Evolutionary conservation across 1,139 yeast genomes (phyloP).

Genomic region (Scheffersomyces cryptocercus): DNA sequence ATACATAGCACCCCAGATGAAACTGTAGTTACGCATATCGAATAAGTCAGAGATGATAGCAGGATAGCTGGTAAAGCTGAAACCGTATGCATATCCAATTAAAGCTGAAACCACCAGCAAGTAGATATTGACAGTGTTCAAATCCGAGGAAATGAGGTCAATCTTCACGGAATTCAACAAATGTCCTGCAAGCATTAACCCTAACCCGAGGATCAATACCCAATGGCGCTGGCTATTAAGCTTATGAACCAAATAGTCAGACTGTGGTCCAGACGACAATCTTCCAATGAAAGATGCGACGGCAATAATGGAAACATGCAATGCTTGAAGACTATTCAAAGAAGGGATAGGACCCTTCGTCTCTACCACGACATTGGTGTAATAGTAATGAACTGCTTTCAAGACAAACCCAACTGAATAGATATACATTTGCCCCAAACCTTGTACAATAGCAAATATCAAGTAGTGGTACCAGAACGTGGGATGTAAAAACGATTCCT

Average conservation of each 20-base stretch:
- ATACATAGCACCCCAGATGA: slow-evolving; percentile 77
- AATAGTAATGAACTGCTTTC: slow-evolving; percentile 45
- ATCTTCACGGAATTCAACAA: slow-evolving; percentile 36
- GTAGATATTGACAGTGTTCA: slow-evolving; percentile 35
- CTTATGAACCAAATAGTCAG: slow-evolving; percentile 58
- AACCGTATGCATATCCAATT: slow-evolving; percentile 79
- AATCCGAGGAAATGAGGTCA: slow-evolving; percentile 24
- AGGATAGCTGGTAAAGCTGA: slow-evolving; percentile 78
- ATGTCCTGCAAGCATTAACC: slow-evolving; percentile 41
- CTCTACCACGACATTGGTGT: slow-evolving; percentile 17
- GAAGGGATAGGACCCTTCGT: slow-evolving; percentile 9
- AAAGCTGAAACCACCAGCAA: slow-evolving; percentile 52
- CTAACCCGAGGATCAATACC: slow-evolving; percentile 58
- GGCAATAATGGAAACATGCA: slow-evolving; percentile 74
- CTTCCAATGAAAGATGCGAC: slow-evolving; percentile 69
- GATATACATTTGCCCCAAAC: slow-evolving; percentile 78
- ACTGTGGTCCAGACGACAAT: slow-evolving; percentile 64
- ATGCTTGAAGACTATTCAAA: slow-evolving; percentile 54
- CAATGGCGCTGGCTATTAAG: slow-evolving; percentile 63
- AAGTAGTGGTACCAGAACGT: slow-evolving; percentile 50
- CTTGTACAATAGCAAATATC: slow-evolving; percentile 63
- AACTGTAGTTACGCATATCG: slow-evolving; percentile 70
- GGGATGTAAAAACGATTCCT: slow-evolving; percentile 11
- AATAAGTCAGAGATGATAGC: slow-evolving; percentile 76
- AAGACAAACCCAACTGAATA: slow-evolving; percentile 73